phyloP scores from a whole-genome alignment of 345 rosid species.

The Conringia planisiliqua region DNA sequence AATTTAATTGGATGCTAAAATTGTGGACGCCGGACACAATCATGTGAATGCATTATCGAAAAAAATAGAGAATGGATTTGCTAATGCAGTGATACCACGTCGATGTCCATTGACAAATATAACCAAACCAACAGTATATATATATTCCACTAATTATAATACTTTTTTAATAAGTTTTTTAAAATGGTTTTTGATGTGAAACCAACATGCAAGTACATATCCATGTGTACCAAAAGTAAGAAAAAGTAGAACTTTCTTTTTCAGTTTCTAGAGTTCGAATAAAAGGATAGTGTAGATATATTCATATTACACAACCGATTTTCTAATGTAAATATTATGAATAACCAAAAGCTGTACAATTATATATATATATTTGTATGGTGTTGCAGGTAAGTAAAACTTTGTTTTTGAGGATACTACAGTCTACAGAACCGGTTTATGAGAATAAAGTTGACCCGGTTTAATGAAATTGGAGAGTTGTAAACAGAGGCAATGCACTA shows the following conservation, averaged over 20 bases:
- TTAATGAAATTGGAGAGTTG: neutral
- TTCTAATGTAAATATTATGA: neutral
- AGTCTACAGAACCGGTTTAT: neutral
- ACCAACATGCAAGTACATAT: slow-evolving; percentile 1
- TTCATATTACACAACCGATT: neutral
- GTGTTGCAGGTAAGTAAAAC: neutral
- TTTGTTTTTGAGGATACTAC: neutral
- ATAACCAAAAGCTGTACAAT: too few relatives aligned
- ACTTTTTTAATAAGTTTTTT: neutral
- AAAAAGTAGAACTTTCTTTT: neutral
- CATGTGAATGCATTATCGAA: slow-evolving; percentile 6
- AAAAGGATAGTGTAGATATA: slow-evolving; percentile 6
- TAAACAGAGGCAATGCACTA: neutral
- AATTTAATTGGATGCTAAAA: neutral
- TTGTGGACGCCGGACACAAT: neutral
- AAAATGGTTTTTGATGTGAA: neutral
- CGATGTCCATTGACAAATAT: slow-evolving; percentile 18
- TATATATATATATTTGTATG: neutral
- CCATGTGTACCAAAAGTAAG: slow-evolving; percentile 4
- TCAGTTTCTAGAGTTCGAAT: neutral
- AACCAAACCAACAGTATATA: slow-evolving; percentile 1
- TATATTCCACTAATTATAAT: neutral
- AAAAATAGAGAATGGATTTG: slow-evolving; percentile 4
- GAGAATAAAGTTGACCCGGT: neutral
- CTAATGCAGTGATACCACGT: slow-evolving; percentile 14